Evolutionary conservation across 768 basidiomycete species (phyloP), one percentile per base, ranked within the genome.

Genomic region (Clavulina sp.): DNA sequence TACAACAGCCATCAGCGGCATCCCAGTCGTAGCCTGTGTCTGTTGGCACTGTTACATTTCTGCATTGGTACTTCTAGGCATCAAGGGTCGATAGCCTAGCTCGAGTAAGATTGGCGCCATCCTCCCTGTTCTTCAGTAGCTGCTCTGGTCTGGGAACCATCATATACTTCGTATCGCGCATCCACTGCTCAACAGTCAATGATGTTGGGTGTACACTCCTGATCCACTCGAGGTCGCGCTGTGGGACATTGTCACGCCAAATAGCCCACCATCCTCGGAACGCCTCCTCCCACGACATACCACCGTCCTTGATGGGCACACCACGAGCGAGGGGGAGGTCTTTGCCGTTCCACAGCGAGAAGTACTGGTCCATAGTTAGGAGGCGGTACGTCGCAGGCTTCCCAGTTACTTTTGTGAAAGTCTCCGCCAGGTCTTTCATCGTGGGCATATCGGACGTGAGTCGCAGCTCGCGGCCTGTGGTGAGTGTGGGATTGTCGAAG

Each of bases 161-260:
- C 4, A 32, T 52, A 47, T 70, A 72, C 2, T 57, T 54, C 2
- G 59, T 64, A 55, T 61, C 58, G 53, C 61, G 62, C 64, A 72
- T 69, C 70, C 70, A 72, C 33, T 55, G 64, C 57, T 69, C 69
- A 24, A 72, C 56, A 1, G 64, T 65, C 44, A 65, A 54, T 2
- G 60, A 58, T 5, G 56, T n/a, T n/a, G n/a, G 55, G 58, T 73
- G 63, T 13, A 70, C 58, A 9, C 58, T 62, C 49, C 65, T 58
- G 26, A 73, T 62, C 69, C 70, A 72, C 4, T 67, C 66, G 64
- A 70, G 66, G 53, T 74, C 68, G 55, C 68, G 61, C 56, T 61
- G 63, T 34, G 73, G 58, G 31, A 72, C 57, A 55, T 68, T 66
- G 49, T 75, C 73, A 28, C 69, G 58, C 62, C 64, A 74, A 46